These are phyloP conservation scores for Yarrowia phangngaensis DNA, from an alignment of 805 yeast genomes.

Conservation along the genomic window DNA sequence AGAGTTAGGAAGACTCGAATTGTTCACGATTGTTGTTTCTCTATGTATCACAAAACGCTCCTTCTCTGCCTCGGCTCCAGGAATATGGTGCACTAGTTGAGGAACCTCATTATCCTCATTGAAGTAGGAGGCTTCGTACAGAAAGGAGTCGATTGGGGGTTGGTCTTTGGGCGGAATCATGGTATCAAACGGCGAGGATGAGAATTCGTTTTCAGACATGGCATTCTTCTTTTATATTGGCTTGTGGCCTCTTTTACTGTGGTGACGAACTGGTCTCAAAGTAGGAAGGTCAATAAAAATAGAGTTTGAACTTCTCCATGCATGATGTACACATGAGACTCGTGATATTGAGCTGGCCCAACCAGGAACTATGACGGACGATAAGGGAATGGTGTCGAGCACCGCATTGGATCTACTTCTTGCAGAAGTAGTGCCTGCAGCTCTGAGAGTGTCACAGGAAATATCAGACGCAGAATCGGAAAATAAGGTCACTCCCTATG, in stretches of 20 bases:
- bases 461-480: slow-evolving; percentile 37
- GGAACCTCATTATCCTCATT: too few species aligned
- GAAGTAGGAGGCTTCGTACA: too few species aligned
- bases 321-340: not conserved
- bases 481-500: slow-evolving; percentile 24
- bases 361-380: slow-evolving; percentile 5
- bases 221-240: slow-evolving; percentile 17
- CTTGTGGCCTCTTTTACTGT: too few species aligned
- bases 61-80: not conserved
- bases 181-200: not conserved
- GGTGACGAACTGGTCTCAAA: too few species aligned
- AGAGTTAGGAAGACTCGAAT: not conserved
- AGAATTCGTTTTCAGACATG: not conserved
- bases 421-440: slow-evolving; percentile 72
- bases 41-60: slow-evolving; percentile 9
- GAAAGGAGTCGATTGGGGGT: slow-evolving; percentile 4
- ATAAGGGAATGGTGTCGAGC: slow-evolving; percentile 32
- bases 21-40: not conserved
- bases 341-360: not conserved
- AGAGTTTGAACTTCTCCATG: too few species aligned
- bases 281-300: too few species aligned
- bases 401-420: slow-evolving; percentile 56
- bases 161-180: slow-evolving; percentile 15
- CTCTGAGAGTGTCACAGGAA: slow-evolving; percentile 57
- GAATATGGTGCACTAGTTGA: slow-evolving; percentile 6